Conservation (phyloP, 257 asterid genomes). For the Fraxinus cuspidata region DNA sequence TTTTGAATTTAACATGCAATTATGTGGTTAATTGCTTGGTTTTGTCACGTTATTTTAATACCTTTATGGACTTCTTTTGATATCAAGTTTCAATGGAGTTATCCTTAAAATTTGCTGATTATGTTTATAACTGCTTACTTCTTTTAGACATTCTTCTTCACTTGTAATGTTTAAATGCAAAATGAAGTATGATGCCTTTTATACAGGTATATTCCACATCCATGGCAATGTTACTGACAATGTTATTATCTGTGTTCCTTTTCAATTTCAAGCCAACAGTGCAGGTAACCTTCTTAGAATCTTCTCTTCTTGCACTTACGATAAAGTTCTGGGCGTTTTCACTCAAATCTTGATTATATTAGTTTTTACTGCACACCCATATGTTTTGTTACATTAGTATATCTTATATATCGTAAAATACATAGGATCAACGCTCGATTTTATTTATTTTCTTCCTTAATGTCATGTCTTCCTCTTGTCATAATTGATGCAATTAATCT, state of each 20-base stretch:
- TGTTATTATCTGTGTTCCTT: slow-evolving; percentile 75
- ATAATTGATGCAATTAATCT: background rate
- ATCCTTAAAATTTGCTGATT: background rate
- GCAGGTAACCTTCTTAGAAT: slow-evolving; percentile 53
- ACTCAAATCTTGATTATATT: background rate
- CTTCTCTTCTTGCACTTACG: background rate
- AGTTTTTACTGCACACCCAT: too few relatives aligned
- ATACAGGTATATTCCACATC: slow-evolving; percentile 90
- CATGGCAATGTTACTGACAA: slow-evolving; percentile 96
- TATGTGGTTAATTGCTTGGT: background rate
- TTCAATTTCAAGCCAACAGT: slow-evolving; percentile 87
- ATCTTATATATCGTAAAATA: too few relatives aligned
- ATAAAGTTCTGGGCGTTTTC: background rate
- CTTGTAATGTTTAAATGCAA: background rate
- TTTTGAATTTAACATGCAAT: too few relatives aligned
- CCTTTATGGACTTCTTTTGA: background rate
- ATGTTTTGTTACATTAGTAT: too few relatives aligned
- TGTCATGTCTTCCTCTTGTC: too few relatives aligned
- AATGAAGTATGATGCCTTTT: slow-evolving; percentile 1
- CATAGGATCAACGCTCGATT: too few relatives aligned
- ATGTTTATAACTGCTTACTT: background rate
- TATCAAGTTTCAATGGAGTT: background rate
- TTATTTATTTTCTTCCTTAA: too few relatives aligned
- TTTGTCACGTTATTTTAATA: background rate
- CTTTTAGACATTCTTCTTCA: slow-evolving; percentile 1